Evolutionary conservation across 768 basidiomycete genomes (phyloP).

Genomic region (Fomitopsis serialis): DNA sequence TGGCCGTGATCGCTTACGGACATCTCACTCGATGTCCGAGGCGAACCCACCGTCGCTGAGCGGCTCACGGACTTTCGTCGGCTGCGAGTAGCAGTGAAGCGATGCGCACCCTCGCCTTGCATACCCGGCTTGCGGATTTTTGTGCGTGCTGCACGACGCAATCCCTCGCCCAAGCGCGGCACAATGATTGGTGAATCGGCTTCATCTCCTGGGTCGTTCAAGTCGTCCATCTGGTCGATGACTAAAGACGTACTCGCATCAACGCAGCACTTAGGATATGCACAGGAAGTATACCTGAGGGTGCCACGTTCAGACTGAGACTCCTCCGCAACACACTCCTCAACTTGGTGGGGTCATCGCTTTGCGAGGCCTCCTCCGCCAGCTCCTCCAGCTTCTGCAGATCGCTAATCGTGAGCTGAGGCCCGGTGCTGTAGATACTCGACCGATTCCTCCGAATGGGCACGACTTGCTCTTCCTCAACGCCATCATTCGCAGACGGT

Average conservation of each 20-base stretch:
- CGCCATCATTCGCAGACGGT: slow-evolving; percentile 71
- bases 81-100: slow-evolving; percentile 52
- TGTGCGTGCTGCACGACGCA: slow-evolving; percentile 89
- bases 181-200: slow-evolving; percentile 89
- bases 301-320: slow-evolving; percentile 80
- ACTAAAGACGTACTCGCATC: slow-evolving; percentile 30
- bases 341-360: slow-evolving; percentile 76
- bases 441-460: slow-evolving; percentile 66
- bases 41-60: slow-evolving; percentile 31
- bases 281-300: slow-evolving; percentile 68
- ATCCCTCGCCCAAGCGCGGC: slow-evolving; percentile 81
- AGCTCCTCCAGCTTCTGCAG: slow-evolving; percentile 92
- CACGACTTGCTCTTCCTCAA: slow-evolving; percentile 59
- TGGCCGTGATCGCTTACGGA: slow-evolving; percentile 65
- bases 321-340: slow-evolving; percentile 78
- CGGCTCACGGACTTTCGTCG: slow-evolving; percentile 31
- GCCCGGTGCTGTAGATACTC: slow-evolving; percentile 60
- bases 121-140: slow-evolving; percentile 87
- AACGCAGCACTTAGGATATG: slow-evolving; percentile 9
- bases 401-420: slow-evolving; percentile 89
- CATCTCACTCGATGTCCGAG: slow-evolving; percentile 50
- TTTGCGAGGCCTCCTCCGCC: slow-evolving; percentile 83
- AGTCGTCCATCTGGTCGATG: slow-evolving; percentile 62
- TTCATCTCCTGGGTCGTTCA: slow-evolving; percentile 68
- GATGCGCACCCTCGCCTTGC: slow-evolving; percentile 77